Evolutionary conservation across 345 rosid species (phyloP), one percentile per base, ranked within the genome.

Genomic region (Acer negundo): DNA sequence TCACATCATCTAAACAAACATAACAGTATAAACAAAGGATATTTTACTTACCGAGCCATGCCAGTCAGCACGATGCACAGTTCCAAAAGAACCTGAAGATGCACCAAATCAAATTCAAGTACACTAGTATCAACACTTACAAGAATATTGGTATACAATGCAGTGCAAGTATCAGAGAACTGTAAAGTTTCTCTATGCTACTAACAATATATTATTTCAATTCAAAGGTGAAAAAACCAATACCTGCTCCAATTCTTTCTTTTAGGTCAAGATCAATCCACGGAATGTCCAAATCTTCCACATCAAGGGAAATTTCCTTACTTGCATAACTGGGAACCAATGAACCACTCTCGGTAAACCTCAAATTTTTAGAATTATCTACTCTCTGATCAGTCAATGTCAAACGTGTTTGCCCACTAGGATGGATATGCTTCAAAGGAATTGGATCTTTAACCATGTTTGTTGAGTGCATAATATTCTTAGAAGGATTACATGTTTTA

Each of bases 231-330:
- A 23, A 51, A 51, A 35, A 51, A 75, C n/a, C 69, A 56, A 15
- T 93, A 97, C 99, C 99, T 89, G 99, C 90, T 89, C 99, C 99
- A 70, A 97, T 97, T 83, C 86, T 90, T 89, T 94, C 99, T 85
- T 87, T 94, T 63, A 97, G 69, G 77, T 80, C 88, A 80, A 97
- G 97, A 86, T 97, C 98, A 82, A 79, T 82, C 99, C 98, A 97
- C 4, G 97, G 92, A 76, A 97, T 93, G 65, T 86, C 92, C 87
- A 94, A 86, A 87, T 90, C 98, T 78, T 94, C 98, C 78, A 90
- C 86, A 76, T 94, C 97, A 81, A 90, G 85, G 59, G 90, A 74
- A 77, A 90, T 76, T 7, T 91, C 94, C 82, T 84, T 83, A 68
- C 82, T 86, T 74, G 86, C 79, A 68, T 84, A 84, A 69, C 81